Base-by-base conservation (phyloP, 177 flowering plant genomes). In the Vitis hybrid region DNA sequence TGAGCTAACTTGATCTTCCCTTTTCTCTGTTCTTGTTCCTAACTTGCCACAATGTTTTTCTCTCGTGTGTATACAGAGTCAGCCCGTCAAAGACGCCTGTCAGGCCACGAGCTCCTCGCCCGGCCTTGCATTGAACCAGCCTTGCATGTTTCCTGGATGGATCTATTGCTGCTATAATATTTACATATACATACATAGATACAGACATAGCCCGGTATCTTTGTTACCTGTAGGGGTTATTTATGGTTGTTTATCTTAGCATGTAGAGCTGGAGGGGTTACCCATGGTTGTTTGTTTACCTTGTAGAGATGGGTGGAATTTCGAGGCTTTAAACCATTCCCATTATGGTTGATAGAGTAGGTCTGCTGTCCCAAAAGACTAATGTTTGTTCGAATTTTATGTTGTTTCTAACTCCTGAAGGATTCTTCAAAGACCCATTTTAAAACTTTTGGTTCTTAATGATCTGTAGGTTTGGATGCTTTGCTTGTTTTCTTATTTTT, bases 21-120 rank as follows among this genome's bases (percentile, higher is more conserved):
- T 52, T 35, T 21, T 13, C 30, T n/a, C 12, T 58, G 13, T 21
- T 60, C 3, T 4, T 55, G 19, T 18, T 40, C 12, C 6, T 4
- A 8, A 11, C n/a, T 8, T n/a, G 30, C 30, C 11, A 11, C 11
- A 27, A 60, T 15, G 6, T 54, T 21, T 14, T 50, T 56, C 8
- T 19, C 13, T 16, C n/a, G 16, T 62, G 6, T 19, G 16, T 30
- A 58, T 75, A 71, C 79, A 92, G 97, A 91, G 92, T 92, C 54
- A 92, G 94, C 77, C 97, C 97, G 57, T 92, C 97, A 27, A 92
- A 92, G 87, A 90, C 97, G 9, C 94, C 97, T 5, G 94, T 91
- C 52, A 80, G 94, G 74, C 90, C 92, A 60, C 89, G 91, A 10
- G 70, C 79, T 65, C 83, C 91, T 65, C 92, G 91, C 61, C 57